Evolutionary conservation across 2,329 filamentous ascomycete genomes (phyloP), one percentile per base, ranked within the genome.

Genomic region (Akanthomyces dipterigenus): DNA sequence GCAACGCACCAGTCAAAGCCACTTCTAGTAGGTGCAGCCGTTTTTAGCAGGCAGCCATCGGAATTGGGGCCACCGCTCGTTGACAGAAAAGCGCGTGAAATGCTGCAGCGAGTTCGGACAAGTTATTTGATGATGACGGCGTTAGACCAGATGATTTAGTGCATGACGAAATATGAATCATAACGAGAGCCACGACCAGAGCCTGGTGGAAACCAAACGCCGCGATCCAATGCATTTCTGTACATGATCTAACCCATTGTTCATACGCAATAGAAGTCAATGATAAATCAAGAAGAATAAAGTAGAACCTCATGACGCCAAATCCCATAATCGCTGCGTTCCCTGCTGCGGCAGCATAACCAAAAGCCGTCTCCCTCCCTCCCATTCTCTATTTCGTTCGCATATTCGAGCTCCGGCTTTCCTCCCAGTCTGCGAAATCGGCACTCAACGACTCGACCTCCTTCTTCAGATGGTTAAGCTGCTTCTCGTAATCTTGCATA

Each of bases 401-500:
- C 18, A 74, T 68, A 26, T 71, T 67, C 14, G 76, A 73, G 64
- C 75, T 75, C 58, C 78, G 76, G 64, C 79, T 80, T 69, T 77
- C 79, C 65, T 83, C 79, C 82, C 82, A 85, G 28, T 79, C 76
- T 14, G 79, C 76, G 63, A 80, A 85, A 63, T 85, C 83, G 46
- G 80, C 78, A 67, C 82, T 82, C 65, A 87, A 78, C 55, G 83
- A 80, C 70, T 88, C 87, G 16, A 88, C 78, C 71, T 91, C 88
- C 71, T 87, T 88, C 74, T 87, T 89, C 64, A 96, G 78, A 71
- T 93, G 88, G 70, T 83, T 80, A 38, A 95, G 79, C 76, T 93
- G 90, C 71, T 87, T 89, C 72, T 93, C 88, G 72, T 93, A 93
- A 70, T 92, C 89, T 68, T 89, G 87, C 67, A 93, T 75, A 51